A percentile compares a stretch with the other conserved stretches of the same genome.
Evolutionary conservation across 169 alveolate species (phyloP).

Genomic region (Cryptosporidium muris): DNA sequence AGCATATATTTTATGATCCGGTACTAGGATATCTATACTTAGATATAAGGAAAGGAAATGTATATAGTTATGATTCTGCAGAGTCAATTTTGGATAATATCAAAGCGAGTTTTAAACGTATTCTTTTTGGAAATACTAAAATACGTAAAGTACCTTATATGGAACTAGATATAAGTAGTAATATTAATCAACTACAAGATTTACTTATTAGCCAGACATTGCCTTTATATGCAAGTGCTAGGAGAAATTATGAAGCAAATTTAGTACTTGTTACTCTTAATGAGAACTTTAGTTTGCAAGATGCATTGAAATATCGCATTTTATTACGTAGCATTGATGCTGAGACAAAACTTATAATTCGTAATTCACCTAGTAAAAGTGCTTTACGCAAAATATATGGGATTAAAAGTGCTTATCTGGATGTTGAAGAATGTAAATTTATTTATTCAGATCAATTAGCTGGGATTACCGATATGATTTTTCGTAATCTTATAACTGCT

Average conservation of each 20-base stretch:
- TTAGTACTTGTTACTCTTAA: constrained; percentile 18
- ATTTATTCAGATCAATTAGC: constrained; percentile 2
- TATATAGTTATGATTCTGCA: too few relatives aligned
- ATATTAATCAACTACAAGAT: not conserved
- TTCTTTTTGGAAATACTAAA: not conserved
- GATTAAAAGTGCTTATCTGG: constrained; percentile 1
- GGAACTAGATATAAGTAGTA: constrained; percentile 12
- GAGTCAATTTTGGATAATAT: not conserved
- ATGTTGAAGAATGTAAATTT: constrained; percentile 1
- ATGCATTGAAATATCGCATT: constrained; percentile 1
- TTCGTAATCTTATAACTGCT: not conserved
- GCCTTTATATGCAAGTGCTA: constrained; percentile 38
- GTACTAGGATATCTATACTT: too few relatives aligned
- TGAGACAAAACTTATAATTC: constrained; percentile 2
- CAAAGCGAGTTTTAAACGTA: not conserved
- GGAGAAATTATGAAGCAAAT: constrained; percentile 36
- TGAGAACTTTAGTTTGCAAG: constrained; percentile 6
- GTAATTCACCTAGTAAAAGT: constrained; percentile 55
- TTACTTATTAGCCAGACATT: constrained; percentile 7
- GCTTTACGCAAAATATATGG: constrained; percentile 36
- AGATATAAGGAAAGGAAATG: too few relatives aligned
- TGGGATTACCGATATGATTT: not conserved
- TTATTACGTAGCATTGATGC: constrained; percentile 10
- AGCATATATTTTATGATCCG: too few relatives aligned
- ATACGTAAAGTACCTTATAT: constrained; percentile 16